Percentiles rank a stretch among this genome's conserved stretches.
Conservation (phyloP, 2,329 filamentous ascomycete species). For the Septoria linicola region DNA sequence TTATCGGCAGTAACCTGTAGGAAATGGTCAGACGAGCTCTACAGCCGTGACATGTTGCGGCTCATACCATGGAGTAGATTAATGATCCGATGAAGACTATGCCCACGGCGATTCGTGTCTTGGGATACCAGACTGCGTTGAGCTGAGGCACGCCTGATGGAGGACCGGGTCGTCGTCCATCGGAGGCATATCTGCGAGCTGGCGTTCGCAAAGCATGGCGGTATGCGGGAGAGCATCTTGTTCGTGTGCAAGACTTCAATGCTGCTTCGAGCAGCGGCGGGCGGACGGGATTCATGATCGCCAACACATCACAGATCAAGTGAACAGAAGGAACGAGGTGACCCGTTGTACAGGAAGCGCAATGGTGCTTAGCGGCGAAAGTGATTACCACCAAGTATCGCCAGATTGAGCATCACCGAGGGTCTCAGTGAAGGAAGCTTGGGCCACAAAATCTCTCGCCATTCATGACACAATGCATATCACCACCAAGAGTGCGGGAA, state of each 20-base stretch:
- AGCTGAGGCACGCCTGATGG: slow-evolving; percentile 37
- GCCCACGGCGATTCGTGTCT: slow-evolving; percentile 47
- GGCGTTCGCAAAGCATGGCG: slow-evolving; percentile 25
- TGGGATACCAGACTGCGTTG: slow-evolving; percentile 40
- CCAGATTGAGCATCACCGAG: slow-evolving; percentile 4
- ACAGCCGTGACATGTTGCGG: background rate
- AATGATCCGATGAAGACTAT: slow-evolving; percentile 55
- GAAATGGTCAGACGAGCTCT: background rate
- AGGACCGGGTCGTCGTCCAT: slow-evolving; percentile 26
- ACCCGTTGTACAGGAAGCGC: too few species aligned
- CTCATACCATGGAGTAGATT: slow-evolving; percentile 59
- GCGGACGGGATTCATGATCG: slow-evolving; percentile 26
- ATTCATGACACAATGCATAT: background rate
- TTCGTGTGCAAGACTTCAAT: slow-evolving; percentile 25
- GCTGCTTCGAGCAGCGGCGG: slow-evolving; percentile 28
- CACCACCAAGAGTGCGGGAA: too few species aligned
- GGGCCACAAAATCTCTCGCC: background rate
- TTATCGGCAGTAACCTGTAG: slow-evolving; percentile 42
- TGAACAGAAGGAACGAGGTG: too few species aligned
- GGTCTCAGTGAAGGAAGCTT: background rate
- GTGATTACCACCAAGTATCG: too few species aligned
- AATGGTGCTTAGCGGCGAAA: too few species aligned
- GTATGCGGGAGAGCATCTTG: slow-evolving; percentile 23
- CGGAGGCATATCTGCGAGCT: slow-evolving; percentile 31
- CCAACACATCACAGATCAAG: too few species aligned